Percentiles rank a stretch among this genome's conserved stretches.
Conservation (phyloP, 441 rosid genomes). For the Syzygium malaccense region DNA sequence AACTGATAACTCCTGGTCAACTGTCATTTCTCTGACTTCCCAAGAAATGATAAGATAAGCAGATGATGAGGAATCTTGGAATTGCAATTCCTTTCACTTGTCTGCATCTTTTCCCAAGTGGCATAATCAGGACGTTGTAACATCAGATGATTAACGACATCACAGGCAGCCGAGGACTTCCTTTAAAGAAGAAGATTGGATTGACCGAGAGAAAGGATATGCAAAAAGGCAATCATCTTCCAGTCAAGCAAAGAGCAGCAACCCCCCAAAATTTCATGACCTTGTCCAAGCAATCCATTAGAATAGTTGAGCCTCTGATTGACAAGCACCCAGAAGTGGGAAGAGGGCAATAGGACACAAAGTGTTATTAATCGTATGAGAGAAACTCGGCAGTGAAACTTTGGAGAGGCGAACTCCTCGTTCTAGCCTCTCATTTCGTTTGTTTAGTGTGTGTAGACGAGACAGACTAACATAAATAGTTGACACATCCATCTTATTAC, state of each 20-base stretch:
- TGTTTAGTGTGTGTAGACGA: not conserved
- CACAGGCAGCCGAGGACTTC: not conserved
- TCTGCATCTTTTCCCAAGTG: not conserved
- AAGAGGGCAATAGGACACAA: not conserved
- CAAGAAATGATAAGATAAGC: not conserved
- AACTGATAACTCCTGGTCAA: not conserved
- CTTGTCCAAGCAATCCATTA: not conserved
- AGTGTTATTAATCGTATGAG: not conserved
- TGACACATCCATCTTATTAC: not conserved
- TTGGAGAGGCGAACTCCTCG: not conserved
- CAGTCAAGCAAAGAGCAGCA: not conserved
- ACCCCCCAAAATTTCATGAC: not conserved
- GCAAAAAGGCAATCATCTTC: not conserved
- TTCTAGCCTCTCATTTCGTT: not conserved
- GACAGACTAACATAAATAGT: not conserved
- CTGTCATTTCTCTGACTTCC: not conserved
- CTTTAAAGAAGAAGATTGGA: not conserved
- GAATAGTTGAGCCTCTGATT: not conserved
- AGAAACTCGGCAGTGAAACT: not conserved
- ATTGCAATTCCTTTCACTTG: not conserved
- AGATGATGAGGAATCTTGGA: not conserved
- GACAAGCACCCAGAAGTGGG: not conserved
- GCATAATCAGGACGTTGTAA: not conserved
- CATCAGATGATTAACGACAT: not conserved
- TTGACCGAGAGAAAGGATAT: not conserved